Evolutionary conservation across 2,329 filamentous ascomycete genomes (phyloP), one percentile per base, ranked within the genome.

Genomic region (Fusarium subtropicale): DNA sequence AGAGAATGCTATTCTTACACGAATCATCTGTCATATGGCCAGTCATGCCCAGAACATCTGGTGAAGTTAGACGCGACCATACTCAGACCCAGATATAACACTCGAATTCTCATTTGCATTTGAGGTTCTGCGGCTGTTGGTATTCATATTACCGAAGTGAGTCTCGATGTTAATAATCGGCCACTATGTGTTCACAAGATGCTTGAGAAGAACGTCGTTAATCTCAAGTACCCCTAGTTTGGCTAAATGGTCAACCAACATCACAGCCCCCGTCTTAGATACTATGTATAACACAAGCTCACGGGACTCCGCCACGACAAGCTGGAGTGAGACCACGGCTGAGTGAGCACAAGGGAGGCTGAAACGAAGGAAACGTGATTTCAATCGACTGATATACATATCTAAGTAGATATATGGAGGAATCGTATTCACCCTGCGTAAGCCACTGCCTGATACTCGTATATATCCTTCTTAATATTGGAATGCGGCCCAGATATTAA

Each of bases 401-500:
- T 10, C 28, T 30, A 13, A 38, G 16, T 18, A 41, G 5, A 7
- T 7, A 26, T 26, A 31, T 26, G 20, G 12, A 22, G 18, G 31
- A 24, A 62, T 20, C 16, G 18, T 5, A 12, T 15, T 22, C 36
- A 4, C 16, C 13, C 28, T 26, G 16, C 28, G 12, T 44, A 22
- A 15, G 36, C 31, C 38, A 45, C 30, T 16, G 16, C 22, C 31
- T 20, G 42, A 48, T 48, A 38, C 18, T 44, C n/a, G 4, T 44
- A 18, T 16, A 24, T 18, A n/a, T 38, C 13, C 18, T 20, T 26
- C 12, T 24, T 20, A 20, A n/a, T 31, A 22, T 36, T 31, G 51
- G 59, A 64, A 58, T 28, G 59, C 18, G 13, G 11, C 50, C 33
- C 13, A 20, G 18, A 30, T 6, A 63, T 22, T 28, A 28, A 28